phyloP scores from a whole-genome alignment of 2,329 filamentous ascomycete genomes.

The Ophiobolus disseminans region DNA sequence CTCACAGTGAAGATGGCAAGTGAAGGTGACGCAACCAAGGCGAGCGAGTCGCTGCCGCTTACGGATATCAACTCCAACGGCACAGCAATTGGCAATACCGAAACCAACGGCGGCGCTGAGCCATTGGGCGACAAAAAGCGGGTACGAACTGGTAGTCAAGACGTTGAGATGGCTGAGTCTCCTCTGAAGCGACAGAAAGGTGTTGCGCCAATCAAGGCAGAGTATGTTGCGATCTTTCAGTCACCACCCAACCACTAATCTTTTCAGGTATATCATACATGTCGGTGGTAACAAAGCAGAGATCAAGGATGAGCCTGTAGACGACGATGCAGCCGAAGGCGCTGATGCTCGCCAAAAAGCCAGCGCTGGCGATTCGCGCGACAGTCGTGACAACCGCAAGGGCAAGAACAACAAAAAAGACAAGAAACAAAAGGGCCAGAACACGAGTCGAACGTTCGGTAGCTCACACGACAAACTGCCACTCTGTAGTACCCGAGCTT shows the following conservation, averaged over 20 bases:
- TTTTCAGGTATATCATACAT: conserved; percentile 43
- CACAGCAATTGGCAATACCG: conserved; percentile 28
- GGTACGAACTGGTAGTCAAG: conserved; percentile 43
- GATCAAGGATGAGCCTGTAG: conserved; percentile 40
- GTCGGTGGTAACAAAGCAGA: conserved; percentile 34
- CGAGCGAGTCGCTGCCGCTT: conserved; percentile 17
- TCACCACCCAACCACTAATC: conserved; percentile 25
- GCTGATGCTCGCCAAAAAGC: conserved; percentile 57
- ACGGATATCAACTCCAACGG: conserved; percentile 24
- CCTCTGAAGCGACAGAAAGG: conserved; percentile 55
- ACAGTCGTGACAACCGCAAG: conserved; percentile 44
- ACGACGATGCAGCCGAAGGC: conserved; percentile 66
- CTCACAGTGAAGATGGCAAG: conserved; percentile 21
- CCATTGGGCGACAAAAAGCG: conserved; percentile 46
- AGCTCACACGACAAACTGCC: conserved; percentile 77
- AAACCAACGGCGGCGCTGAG: conserved; percentile 33
- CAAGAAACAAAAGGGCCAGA: conserved; percentile 77
- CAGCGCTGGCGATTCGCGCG: conserved; percentile 31
- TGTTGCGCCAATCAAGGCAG: conserved; percentile 74
- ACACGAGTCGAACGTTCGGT: conserved; percentile 82
- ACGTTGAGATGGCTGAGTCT: conserved; percentile 31
- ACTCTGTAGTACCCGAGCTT: conserved; percentile 77
- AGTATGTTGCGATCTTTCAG: conserved; percentile 57
- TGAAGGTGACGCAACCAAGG: conserved; percentile 14
- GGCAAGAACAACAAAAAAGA: conserved; percentile 63